A percentile compares a stretch with the other conserved stretches of the same genome.
These are phyloP conservation scores for Bruguiera sexangula DNA, from an alignment of 345 rosid species.

Conservation along the genomic window DNA sequence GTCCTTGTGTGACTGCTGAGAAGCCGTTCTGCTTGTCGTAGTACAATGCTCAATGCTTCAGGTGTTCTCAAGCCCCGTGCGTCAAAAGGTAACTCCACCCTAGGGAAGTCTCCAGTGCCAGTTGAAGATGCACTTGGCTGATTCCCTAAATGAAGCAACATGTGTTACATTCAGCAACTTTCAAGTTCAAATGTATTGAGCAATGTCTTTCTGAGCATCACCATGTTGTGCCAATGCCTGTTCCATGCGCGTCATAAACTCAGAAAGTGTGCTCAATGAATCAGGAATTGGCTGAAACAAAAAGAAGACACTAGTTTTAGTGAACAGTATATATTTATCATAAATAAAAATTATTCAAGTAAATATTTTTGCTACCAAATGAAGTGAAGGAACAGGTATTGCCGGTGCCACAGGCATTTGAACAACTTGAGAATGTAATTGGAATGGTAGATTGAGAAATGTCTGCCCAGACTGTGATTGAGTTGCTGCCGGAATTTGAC, in stretches of 20 bases:
- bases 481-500: conserved; percentile 49
- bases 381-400: conserved; percentile 64
- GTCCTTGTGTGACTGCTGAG: conserved; percentile 51
- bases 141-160: conserved; percentile 43
- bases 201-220: conserved; percentile 24
- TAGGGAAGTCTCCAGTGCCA: conserved; percentile 32
- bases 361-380: conserved; percentile 33
- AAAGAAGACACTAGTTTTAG: neutral
- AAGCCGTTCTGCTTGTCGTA: conserved; percentile 62
- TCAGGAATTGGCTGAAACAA: conserved; percentile 78
- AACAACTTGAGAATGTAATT: conserved; percentile 51
- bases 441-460: conserved; percentile 49
- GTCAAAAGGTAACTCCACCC: conserved; percentile 47
- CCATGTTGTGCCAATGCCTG: conserved; percentile 63
- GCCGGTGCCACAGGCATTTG: conserved; percentile 61
- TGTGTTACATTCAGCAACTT: conserved; percentile 19
- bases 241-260: conserved; percentile 75
- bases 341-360: conserved; percentile 4
- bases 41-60: conserved; percentile 58
- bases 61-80: conserved; percentile 53
- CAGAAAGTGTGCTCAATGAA: conserved; percentile 67
- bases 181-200: conserved; percentile 4
- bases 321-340: neutral
- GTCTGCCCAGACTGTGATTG: conserved; percentile 51
- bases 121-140: conserved; percentile 44